Base-by-base conservation (phyloP, 148 eudicot species). In the Oxyria digyna region DNA sequence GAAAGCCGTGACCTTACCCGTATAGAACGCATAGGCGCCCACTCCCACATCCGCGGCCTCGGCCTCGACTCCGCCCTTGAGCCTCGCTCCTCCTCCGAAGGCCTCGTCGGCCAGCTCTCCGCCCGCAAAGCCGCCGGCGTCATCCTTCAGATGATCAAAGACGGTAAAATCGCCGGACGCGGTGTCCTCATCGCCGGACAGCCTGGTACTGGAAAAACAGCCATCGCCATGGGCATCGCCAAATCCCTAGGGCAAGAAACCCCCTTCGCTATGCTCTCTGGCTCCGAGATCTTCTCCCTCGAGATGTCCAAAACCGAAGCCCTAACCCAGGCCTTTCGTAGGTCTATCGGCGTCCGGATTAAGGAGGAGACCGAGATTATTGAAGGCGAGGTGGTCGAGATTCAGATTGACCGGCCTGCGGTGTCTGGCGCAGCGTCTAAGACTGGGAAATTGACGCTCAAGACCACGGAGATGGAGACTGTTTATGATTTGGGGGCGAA, bases 241-340 rank as follows among this genome's bases (percentile, higher is more conserved):
- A 95, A 95, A 69, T 88, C 93, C 0, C 69, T 94, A 0, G 92
- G 97, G 2, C 77, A 70, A 0, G 96, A 90, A 55, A 94, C 99
- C 72, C 97, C 99, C 0, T 94, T 94, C 52, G 87, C 99, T 0
- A 86, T 84, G 89, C 80, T 94, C 1, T 89, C 99, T 1, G 99
- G 97, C 3, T 88, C 96, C 17, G 96, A 94, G 65, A 84, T 94
- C 42, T 94, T 88, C 80, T 90, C 93, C 0, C 87, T 94, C 0
- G 99, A 91, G 78, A 87, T 94, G 93, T 90, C 97, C 15, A 94
- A 94, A 23, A 94, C 97, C 0, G 99, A 91, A 62, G 99, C 99
- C 3, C 76, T 94, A 17, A 94, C 81, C 83, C 96, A 90, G 76
- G 97, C 97, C 0, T 94, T 91, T 48, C 69, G 96, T 12, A 82